Conservation (phyloP, 2,329 filamentous ascomycete species). For the Fusarium irregulare region DNA sequence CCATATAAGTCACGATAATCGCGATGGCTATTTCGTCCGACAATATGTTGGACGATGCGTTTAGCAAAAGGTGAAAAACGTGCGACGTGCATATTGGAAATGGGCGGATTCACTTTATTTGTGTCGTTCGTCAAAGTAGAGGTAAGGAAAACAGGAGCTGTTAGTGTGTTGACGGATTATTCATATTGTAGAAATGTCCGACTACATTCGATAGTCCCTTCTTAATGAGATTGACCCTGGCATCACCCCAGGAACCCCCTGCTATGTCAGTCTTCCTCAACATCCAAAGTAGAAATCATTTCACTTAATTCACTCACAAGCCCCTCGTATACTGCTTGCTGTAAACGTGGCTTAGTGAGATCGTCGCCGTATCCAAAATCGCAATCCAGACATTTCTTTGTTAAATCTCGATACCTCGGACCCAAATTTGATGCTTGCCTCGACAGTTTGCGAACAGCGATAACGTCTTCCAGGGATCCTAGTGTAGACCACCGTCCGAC, state of each 20-base stretch:
- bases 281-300: background rate
- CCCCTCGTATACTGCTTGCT: background rate
- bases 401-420: background rate
- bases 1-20: too few species aligned
- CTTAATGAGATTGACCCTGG: background rate
- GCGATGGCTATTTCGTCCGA: too few species aligned
- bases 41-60: too few species aligned
- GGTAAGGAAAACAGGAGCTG: too few species aligned
- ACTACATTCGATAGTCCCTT: too few species aligned
- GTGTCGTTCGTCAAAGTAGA: too few species aligned
- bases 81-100: too few species aligned
- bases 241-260: background rate
- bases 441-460: background rate
- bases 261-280: background rate
- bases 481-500: background rate
- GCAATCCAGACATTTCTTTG: background rate
- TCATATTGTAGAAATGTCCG: too few species aligned
- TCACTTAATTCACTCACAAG: background rate
- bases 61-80: too few species aligned
- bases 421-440: background rate
- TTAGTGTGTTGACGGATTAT: too few species aligned
- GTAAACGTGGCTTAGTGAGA: background rate
- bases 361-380: background rate
- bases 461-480: background rate
- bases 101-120: too few species aligned